Evolutionary conservation across 2,329 filamentous ascomycete species (phyloP).

Genomic region (Leptosphaerulina australis): DNA sequence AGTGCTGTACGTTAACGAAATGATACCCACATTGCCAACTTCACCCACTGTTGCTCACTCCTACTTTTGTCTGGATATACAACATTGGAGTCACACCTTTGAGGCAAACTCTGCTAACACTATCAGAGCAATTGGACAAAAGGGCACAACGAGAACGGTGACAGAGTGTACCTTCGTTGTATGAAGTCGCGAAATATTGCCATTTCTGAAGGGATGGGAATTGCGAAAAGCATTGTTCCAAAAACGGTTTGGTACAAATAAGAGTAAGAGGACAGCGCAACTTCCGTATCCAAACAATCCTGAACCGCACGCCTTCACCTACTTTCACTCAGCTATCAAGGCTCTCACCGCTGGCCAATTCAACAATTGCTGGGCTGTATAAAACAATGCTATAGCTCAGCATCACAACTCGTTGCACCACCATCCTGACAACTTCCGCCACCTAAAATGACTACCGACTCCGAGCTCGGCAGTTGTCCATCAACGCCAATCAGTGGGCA

Average conservation of each 20-base stretch:
- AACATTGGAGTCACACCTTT: not conserved
- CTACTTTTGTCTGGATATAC: not conserved
- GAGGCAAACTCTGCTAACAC: not conserved
- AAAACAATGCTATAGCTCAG: conserved; percentile 1
- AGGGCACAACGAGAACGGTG: too few species aligned
- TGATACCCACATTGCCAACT: conserved; percentile 12
- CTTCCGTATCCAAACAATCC: conserved; percentile 11
- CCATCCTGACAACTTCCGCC: not conserved
- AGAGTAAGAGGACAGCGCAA: conserved; percentile 5
- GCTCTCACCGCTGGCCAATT: not conserved
- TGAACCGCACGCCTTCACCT: not conserved
- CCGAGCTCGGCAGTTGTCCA: conserved; percentile 21
- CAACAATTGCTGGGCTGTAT: not conserved
- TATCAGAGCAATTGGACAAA: not conserved
- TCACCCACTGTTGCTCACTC: not conserved
- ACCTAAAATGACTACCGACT: conserved; percentile 21
- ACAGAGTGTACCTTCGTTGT: not conserved
- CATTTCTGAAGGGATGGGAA: not conserved
- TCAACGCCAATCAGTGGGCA: conserved; percentile 31
- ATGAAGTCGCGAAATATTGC: not conserved
- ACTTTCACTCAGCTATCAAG: not conserved
- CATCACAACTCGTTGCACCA: not conserved
- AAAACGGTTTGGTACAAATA: not conserved
- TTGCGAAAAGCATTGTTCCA: not conserved
- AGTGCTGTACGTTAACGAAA: conserved; percentile 17